These are phyloP conservation scores for Cicer arietinum DNA, from an alignment of 306 rosid species.

Conservation along the genomic window DNA sequence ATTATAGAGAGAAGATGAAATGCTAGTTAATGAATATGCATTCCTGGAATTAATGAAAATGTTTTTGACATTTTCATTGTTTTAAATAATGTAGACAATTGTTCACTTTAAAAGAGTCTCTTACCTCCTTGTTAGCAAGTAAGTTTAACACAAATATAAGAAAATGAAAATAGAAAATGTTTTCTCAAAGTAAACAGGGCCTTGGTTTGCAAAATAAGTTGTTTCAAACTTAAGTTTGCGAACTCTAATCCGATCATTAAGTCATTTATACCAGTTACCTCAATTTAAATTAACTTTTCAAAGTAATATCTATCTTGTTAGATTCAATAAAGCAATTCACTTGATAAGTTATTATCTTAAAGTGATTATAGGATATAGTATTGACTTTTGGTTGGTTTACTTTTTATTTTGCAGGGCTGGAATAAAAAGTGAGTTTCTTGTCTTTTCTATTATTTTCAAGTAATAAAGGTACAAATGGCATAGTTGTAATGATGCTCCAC, in stretches of 20 bases:
- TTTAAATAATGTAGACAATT: no score
- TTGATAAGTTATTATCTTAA: constrained; percentile 7
- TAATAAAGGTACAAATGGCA: constrained; percentile 35
- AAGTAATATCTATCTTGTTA: constrained; percentile 22
- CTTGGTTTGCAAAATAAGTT: background rate
- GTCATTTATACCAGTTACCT: constrained; percentile 16
- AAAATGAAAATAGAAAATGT: no score
- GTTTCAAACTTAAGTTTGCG: background rate
- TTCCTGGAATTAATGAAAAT: no score
- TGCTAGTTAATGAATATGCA: no score
- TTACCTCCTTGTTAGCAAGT: no score
- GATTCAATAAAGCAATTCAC: constrained; percentile 26
- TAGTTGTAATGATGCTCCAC: background rate
- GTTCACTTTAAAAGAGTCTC: no score
- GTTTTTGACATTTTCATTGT: no score
- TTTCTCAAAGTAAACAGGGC: no score
- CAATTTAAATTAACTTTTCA: constrained; percentile 22
- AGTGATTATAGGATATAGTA: constrained; percentile 33
- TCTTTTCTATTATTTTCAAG: constrained; percentile 40
- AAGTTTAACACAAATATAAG: no score
- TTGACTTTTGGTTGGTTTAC: constrained; percentile 37
- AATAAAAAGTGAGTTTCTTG: constrained; percentile 85
- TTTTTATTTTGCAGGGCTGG: constrained; percentile 95
- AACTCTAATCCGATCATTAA: background rate
- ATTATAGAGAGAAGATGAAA: no score